Evolutionary conservation across 495 filamentous ascomycete genomes (phyloP), one percentile per base, ranked within the genome.

Genomic region (Parathielavia appendiculata): DNA sequence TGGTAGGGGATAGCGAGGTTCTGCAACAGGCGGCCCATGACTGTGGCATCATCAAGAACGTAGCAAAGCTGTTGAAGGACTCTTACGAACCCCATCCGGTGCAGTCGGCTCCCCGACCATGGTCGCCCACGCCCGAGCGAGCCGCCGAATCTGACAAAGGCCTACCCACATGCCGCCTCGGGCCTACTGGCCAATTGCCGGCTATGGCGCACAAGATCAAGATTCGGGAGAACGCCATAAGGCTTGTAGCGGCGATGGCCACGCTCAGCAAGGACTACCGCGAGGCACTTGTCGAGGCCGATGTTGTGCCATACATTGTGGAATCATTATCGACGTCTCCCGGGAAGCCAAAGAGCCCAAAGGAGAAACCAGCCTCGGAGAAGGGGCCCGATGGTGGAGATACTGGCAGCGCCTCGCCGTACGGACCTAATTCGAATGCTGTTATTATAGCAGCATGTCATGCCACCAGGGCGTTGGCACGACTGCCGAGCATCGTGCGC

Each of bases 361-460:
- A 68, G 23, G 71, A 68, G 22, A 62, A 65, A 30, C 26, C 59
- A 10, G 61, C 61, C 17, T n/a, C 48, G 0, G 60, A 60, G 2
- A 64, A 63, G 17, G 57, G 16, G 5, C 49, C 40, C 2, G 60
- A 68, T 10, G 48, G 51, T 4, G 52, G 45, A 8, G 51, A 45
- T 13, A 36, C 22, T 12, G 35, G 39, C n/a, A 52, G 32, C 20
- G 34, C 51, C 7, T 59, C 60, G 8, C 60, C 58, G 4, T 74
- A 74, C 34, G 72, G 71, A 0, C 56, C 47, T 30, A 86, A 86
- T 62, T 79, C 83, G 6, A 64, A 74, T 8, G 61, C 80, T 12
- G 92, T 96, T 20, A 75, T 97, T 17, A 77, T 96, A 30, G 90
- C 92, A 26, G 95, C 95, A 13, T 97, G 92, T 64, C 85, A 86